These are phyloP conservation scores for Rhypophila decipiens DNA, from an alignment of 495 filamentous ascomycete genomes.

Conservation along the genomic window DNA sequence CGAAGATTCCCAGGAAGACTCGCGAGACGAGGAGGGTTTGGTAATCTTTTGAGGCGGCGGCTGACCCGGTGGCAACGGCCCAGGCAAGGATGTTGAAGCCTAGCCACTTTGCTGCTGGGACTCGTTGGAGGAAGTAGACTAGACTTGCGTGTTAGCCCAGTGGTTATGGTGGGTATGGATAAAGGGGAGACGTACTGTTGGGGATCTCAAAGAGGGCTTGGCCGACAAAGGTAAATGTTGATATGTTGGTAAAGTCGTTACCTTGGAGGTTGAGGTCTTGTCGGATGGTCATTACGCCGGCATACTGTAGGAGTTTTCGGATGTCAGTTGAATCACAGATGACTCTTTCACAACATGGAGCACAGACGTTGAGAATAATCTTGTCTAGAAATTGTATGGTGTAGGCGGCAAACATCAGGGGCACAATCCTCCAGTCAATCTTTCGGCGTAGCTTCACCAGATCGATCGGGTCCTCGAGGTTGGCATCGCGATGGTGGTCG, in stretches of 20 bases:
- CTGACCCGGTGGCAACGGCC: slow-evolving; percentile 34
- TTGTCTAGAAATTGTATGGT: slow-evolving; percentile 65
- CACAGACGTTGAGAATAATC: slow-evolving; percentile 49
- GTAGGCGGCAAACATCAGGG: slow-evolving; percentile 55
- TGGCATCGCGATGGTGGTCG: slow-evolving; percentile 21
- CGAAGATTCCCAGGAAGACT: slow-evolving; percentile 55
- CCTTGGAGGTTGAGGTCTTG: slow-evolving; percentile 25
- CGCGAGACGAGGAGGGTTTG: slow-evolving; percentile 37
- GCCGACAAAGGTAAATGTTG: slow-evolving; percentile 30
- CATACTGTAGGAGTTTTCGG: no score
- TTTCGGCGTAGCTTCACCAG: slow-evolving; percentile 24
- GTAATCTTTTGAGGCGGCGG: slow-evolving; percentile 29
- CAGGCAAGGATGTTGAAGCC: slow-evolving; percentile 48
- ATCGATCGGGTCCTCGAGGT: slow-evolving; percentile 6
- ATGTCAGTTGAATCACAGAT: neutral
- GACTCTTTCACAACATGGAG: neutral
- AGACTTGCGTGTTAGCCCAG: slow-evolving; percentile 2
- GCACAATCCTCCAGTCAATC: slow-evolving; percentile 33
- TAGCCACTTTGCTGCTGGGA: slow-evolving; percentile 53
- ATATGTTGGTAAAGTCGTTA: slow-evolving; percentile 32
- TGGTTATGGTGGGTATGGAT: neutral
- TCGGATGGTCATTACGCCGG: slow-evolving; percentile 30
- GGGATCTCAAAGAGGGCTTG: slow-evolving; percentile 29
- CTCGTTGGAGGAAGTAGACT: slow-evolving; percentile 41
- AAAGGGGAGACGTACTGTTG: slow-evolving; percentile 16